Evolutionary conservation across 495 filamentous ascomycete species (phyloP), one percentile per base, ranked within the genome.

Genomic region (Xylaria sp.): DNA sequence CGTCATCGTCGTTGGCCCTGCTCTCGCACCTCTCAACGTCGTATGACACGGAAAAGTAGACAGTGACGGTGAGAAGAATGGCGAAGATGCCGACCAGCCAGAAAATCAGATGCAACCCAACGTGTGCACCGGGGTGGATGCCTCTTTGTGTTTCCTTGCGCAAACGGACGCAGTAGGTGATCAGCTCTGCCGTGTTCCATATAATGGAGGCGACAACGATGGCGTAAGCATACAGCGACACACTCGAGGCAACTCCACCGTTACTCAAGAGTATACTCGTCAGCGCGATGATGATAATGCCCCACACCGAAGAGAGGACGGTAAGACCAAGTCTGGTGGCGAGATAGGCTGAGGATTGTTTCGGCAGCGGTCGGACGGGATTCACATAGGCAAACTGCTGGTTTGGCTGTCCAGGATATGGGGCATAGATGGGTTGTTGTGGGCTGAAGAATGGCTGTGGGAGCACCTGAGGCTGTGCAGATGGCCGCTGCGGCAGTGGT

Each of bases 71-170:
- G 26, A 76, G 1, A 1, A 78, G 58, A 43, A 68, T 53, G 3
- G 69, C 76, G 33, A 78, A 77, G 31, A 77, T 66, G 44, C 76
- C 77, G 35, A 66, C 80, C 33, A 83, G 67, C 69, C 76, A 82
- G 24, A 83, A 72, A 37, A 75, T 73, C 15, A 83, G 75, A 58
- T 80, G 79, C 33, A 81, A 65, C 21, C 75, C 80, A 0, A 83
- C 81, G 46, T 83, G 80, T 1, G 80, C 79, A 43, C 81, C 81
- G 0, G 81, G 77, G 66, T 79, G 76, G 43, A 81, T 78, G 21
- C 76, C 79, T 9, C 79, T 75, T 37, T 77, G 73, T 0, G 69
- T 53, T 21, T 75, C 41, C 14, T 75, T 74, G 33, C 72, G 71
- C 29, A 55, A 31, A 17, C 77, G 78, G 15, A 75, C 43, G 24